phyloP scores from a whole-genome alignment of 2,329 filamentous ascomycete species.

The Cytospora paraplurivora region DNA sequence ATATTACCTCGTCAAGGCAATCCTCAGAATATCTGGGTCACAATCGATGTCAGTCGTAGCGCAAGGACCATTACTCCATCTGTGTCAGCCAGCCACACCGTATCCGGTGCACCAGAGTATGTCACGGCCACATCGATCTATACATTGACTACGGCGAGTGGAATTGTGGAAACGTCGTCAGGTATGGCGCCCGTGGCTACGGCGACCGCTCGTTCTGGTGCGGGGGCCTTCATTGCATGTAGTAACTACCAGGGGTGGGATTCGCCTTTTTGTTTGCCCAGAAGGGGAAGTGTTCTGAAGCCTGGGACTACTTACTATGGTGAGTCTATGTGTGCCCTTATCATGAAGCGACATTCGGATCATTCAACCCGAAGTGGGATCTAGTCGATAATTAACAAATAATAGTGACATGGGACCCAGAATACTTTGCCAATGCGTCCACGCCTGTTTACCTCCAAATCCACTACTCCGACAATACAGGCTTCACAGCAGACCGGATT shows the following conservation, averaged over 20 bases:
- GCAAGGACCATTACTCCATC: slow-evolving; percentile 37
- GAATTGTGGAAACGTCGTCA: slow-evolving; percentile 35
- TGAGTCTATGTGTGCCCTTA: slow-evolving; percentile 27
- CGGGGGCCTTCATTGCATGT: slow-evolving; percentile 39
- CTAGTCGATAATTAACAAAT: background rate
- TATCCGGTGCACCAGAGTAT: slow-evolving; percentile 35
- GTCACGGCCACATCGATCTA: slow-evolving; percentile 37
- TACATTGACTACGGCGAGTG: slow-evolving; percentile 34
- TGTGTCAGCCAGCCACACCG: slow-evolving; percentile 35
- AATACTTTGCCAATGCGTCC: slow-evolving; percentile 33
- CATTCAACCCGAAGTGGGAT: too few species aligned
- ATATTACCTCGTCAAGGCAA: slow-evolving; percentile 27
- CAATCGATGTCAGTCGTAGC: slow-evolving; percentile 35
- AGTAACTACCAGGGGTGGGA: slow-evolving; percentile 32
- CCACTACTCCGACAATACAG: slow-evolving; percentile 27
- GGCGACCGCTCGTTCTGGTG: slow-evolving; percentile 32
- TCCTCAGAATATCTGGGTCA: slow-evolving; percentile 45
- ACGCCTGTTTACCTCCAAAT: slow-evolving; percentile 31
- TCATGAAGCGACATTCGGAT: too few species aligned
- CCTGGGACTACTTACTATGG: slow-evolving; percentile 40
- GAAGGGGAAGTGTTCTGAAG: slow-evolving; percentile 35
- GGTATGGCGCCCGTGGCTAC: slow-evolving; percentile 38
- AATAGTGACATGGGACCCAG: slow-evolving; percentile 40
- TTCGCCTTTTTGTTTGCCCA: slow-evolving; percentile 40
- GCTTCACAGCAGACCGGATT: slow-evolving; percentile 25